Evolutionary conservation across 1,284 basidiomycete genomes (phyloP), one percentile per base, ranked within the genome.

Genomic region (Ustilago cynodontis): DNA sequence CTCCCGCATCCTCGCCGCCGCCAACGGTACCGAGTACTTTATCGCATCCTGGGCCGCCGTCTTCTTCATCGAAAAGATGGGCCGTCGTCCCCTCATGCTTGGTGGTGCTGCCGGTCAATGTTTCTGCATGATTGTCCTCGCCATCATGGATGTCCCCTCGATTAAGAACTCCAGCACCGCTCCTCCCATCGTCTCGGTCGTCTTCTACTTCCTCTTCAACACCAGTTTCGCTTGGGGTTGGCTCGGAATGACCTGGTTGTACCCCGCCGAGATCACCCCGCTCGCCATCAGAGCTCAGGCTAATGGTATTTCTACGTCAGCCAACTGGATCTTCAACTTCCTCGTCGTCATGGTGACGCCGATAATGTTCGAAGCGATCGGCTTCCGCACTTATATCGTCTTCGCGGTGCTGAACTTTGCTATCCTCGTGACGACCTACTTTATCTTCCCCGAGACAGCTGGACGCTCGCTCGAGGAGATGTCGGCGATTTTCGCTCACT

Each of bases 181-280:
- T 16, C 77, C 79, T 10, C 56, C 55, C 51, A 51, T 80, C 55
- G 74, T 77, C 31, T 81, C 81, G 45, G 77, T 78, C 53, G 79
- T 83, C 28, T 82, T 82, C 49, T 79, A 77, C 59, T 82, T 83
- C 76, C 66, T 84, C 37, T 85, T 83, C 72, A 85, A 85, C 71
- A 79, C 78, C n/a, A 79, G 78, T 52, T 85, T 85, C 54, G 83
- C 77, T 22, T 74, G 84, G 64, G 83, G 83, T 11, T 85, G 83
- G 83, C 80, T 85, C 33, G 83, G 83, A 18, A 82, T 85, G 82
- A 80, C 83, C 9, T 85, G 83, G 83, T 70, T 85, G n/a, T 84
- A 84, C 69, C 83, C 83, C 14, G 83, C 83, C 39, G 83, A 85
- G 65, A 82, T 84, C 63, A 84, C 83, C 1, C 82, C 82, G 0